These are phyloP conservation scores for Stentor coeruleus DNA, from an alignment of 73 alveolate species.

Conservation along the genomic window DNA sequence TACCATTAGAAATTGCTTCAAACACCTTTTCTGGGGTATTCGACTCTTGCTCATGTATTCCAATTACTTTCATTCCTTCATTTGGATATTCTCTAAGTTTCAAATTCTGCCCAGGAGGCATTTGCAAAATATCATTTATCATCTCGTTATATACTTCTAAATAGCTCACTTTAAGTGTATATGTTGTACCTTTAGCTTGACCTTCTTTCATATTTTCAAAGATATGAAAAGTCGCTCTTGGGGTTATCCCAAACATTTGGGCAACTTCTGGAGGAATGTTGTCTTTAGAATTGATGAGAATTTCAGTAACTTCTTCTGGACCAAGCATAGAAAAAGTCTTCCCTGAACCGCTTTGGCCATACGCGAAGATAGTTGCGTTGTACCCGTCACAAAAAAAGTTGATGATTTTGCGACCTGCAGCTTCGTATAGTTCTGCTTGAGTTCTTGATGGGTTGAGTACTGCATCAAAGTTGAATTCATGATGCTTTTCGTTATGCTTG, in stretches of 20 bases:
- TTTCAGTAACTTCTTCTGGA: slow-evolving; percentile 27
- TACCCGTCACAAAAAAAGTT: slow-evolving; percentile 18
- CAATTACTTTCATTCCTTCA: slow-evolving; percentile 46
- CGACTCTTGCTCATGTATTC: slow-evolving; percentile 57
- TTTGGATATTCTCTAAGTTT: slow-evolving; percentile 62
- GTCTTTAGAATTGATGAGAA: not conserved
- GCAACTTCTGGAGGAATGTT: slow-evolving; percentile 39
- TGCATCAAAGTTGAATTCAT: slow-evolving; percentile 10
- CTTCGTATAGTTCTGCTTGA: slow-evolving; percentile 15
- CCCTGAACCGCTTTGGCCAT: slow-evolving; percentile 31
- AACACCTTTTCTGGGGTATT: slow-evolving; percentile 71
- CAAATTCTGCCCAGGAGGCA: slow-evolving; percentile 48
- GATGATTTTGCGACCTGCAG: slow-evolving; percentile 15
- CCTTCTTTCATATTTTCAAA: slow-evolving; percentile 73
- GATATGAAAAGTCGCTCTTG: slow-evolving; percentile 78
- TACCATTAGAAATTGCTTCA: slow-evolving; percentile 71
- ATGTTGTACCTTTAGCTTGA: slow-evolving; percentile 52
- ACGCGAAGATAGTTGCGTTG: slow-evolving; percentile 28
- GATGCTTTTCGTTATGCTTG: slow-evolving; percentile 9
- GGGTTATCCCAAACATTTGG: slow-evolving; percentile 61
- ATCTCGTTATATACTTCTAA: slow-evolving; percentile 86
- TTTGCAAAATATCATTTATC: slow-evolving; percentile 70
- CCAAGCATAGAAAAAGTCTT: slow-evolving; percentile 31
- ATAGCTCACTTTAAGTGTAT: slow-evolving; percentile 55
- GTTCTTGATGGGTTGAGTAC: not conserved